Percentiles rank a stretch among this genome's conserved stretches.
Conservation (phyloP, 768 basidiomycete species). For the Kwoniella sp. region DNA sequence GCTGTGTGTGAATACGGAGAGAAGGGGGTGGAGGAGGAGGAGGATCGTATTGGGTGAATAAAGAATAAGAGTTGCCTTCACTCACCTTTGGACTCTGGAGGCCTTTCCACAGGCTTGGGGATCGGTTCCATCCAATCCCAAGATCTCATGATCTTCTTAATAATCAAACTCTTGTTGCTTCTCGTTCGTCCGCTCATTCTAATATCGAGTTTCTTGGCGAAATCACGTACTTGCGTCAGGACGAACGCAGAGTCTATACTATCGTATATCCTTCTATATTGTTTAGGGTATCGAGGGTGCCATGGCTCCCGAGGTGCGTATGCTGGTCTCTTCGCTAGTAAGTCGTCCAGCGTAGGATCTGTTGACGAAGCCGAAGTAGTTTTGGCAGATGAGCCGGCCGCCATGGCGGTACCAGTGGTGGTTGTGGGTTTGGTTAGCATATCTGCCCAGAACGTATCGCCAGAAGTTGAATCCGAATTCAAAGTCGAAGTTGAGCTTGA, state of each 20-base stretch:
- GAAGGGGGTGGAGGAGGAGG: too few relatives aligned
- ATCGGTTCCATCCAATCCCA: slow-evolving; percentile 24
- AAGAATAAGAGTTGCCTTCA: background rate
- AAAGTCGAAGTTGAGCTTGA: background rate
- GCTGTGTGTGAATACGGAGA: too few relatives aligned
- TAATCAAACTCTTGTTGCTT: slow-evolving; percentile 4
- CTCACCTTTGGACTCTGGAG: background rate
- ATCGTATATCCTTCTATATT: slow-evolving; percentile 7
- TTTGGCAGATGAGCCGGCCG: background rate
- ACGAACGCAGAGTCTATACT: slow-evolving; percentile 18
- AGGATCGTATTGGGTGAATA: too few relatives aligned
- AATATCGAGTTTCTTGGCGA: slow-evolving; percentile 7
- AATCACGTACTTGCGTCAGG: slow-evolving; percentile 6
- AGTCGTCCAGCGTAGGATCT: slow-evolving; percentile 13
- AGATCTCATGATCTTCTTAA: slow-evolving; percentile 16
- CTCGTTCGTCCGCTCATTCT: background rate
- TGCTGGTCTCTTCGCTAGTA: slow-evolving; percentile 10
- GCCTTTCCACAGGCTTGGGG: slow-evolving; percentile 4
- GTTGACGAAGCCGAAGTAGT: background rate
- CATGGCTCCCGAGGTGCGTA: slow-evolving; percentile 18
- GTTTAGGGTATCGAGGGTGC: slow-evolving; percentile 13
- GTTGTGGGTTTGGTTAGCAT: slow-evolving; percentile 8
- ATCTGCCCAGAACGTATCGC: slow-evolving; percentile 13
- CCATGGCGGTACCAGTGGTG: background rate
- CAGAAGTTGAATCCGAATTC: background rate